phyloP scores from a whole-genome alignment of 495 filamentous ascomycete species.

The Tuber microsphaerosporum region DNA sequence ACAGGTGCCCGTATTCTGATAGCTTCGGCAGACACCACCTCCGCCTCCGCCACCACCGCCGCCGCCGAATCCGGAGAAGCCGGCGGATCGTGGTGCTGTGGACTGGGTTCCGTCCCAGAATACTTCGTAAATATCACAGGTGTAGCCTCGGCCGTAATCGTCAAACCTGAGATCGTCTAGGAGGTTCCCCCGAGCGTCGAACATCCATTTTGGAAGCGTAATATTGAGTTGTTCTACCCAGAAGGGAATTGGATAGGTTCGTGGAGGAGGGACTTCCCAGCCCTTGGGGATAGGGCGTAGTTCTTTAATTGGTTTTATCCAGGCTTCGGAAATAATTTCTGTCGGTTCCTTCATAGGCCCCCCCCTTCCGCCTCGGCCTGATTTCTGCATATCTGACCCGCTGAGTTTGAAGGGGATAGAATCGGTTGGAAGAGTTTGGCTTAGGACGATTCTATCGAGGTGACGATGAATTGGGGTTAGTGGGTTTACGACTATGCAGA shows the following conservation, averaged over 20 bases:
- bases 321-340: constrained; percentile 8
- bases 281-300: not conserved
- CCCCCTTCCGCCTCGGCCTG: constrained; percentile 1
- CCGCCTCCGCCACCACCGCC: constrained; percentile 14
- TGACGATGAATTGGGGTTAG: constrained; percentile 3
- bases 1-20: constrained; percentile 21
- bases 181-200: constrained; percentile 23
- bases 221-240: constrained; percentile 19
- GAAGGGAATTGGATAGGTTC: constrained; percentile 20
- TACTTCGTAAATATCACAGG: constrained; percentile 17
- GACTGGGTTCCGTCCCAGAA: constrained; percentile 19
- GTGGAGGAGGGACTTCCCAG: constrained; percentile 14
- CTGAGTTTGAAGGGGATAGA: not conserved
- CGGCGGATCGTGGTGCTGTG: not conserved
- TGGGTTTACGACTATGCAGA: not conserved
- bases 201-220: constrained; percentile 27
- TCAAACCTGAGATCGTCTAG: constrained; percentile 30
- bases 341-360: not conserved
- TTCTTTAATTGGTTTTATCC: constrained; percentile 5
- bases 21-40: constrained; percentile 11
- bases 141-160: constrained; percentile 19
- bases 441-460: not conserved
- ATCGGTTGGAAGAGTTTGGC: not conserved
- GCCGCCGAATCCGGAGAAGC: constrained; percentile 7
- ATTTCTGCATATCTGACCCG: not conserved